These are phyloP conservation scores for Pseudofabraea citricarpa DNA, from an alignment of 2,329 filamentous ascomycete genomes.

Conservation along the genomic window DNA sequence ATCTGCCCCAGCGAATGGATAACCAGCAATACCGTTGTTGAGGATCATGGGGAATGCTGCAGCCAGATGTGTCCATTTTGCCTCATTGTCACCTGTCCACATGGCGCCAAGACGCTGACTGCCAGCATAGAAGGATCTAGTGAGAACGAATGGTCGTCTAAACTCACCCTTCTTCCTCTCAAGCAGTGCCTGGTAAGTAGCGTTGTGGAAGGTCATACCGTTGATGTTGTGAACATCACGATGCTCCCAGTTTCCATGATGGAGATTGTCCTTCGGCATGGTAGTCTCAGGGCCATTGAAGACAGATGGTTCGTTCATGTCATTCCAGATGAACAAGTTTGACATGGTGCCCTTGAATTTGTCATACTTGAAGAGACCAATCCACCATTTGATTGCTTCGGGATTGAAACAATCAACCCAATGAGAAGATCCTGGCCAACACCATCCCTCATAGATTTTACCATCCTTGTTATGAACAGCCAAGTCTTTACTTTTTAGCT, in stretches of 20 bases:
- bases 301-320: slow-evolving; percentile 99
- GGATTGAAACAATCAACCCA: slow-evolving; percentile 97
- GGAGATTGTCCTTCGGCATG: slow-evolving; percentile 98
- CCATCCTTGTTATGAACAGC: slow-evolving; percentile 87
- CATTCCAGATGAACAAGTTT: slow-evolving; percentile 97
- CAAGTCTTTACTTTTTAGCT: slow-evolving; percentile 78
- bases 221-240: slow-evolving; percentile 95
- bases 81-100: slow-evolving; percentile 99
- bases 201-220: slow-evolving; percentile 92
- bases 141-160: slow-evolving; percentile 85
- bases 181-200: slow-evolving; percentile 80
- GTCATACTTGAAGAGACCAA: slow-evolving; percentile 78
- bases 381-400: slow-evolving; percentile 90
- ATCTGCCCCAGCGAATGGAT: slow-evolving; percentile 90
- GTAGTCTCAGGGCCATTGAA: slow-evolving; percentile 98
- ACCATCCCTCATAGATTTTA: slow-evolving; percentile 91
- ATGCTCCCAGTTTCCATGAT: slow-evolving; percentile 90
- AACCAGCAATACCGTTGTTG: slow-evolving; percentile 87
- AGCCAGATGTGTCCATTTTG: slow-evolving; percentile 86
- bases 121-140: slow-evolving; percentile 86
- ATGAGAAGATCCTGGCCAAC: slow-evolving; percentile 95
- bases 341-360: slow-evolving; percentile 78
- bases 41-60: slow-evolving; percentile 89
- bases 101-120: slow-evolving; percentile 88
- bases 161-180: slow-evolving; percentile 82